Conservation (phyloP, 2,329 filamentous ascomycete species). For the Pestalotiopsis sp. region DNA sequence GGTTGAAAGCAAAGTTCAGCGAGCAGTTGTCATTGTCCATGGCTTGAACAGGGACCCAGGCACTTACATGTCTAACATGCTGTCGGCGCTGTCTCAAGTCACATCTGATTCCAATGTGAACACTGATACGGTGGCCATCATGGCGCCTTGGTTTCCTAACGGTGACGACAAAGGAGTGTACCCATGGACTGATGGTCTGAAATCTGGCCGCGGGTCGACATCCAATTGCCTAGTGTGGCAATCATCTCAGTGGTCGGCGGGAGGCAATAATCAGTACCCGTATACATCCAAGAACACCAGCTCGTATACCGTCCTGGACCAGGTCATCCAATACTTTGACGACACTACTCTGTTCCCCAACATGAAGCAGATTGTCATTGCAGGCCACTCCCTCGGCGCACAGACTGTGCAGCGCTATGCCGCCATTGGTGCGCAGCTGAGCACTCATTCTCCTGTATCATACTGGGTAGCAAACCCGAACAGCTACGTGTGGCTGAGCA, state of each 20-base stretch:
- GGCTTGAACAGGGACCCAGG: slow-evolving; percentile 6
- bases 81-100: slow-evolving; percentile 7
- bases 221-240: neutral
- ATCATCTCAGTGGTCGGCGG: slow-evolving; percentile 10
- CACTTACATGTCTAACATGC: slow-evolving; percentile 12
- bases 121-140: slow-evolving; percentile 5
- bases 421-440: slow-evolving; percentile 9
- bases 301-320: slow-evolving; percentile 8
- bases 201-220: slow-evolving; percentile 5
- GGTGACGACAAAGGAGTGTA: slow-evolving; percentile 6
- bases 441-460: slow-evolving; percentile 1
- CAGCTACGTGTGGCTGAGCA: slow-evolving; percentile 8
- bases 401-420: slow-evolving; percentile 12
- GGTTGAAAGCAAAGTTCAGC: slow-evolving; percentile 6
- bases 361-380: slow-evolving; percentile 12
- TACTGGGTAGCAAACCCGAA: slow-evolving; percentile 11
- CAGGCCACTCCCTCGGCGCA: slow-evolving; percentile 11
- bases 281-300: neutral
- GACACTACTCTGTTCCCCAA: slow-evolving; percentile 7
- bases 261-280: slow-evolving; percentile 13
- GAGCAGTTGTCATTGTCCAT: slow-evolving; percentile 11
- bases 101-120: slow-evolving; percentile 8
- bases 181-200: slow-evolving; percentile 8
- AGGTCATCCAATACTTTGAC: slow-evolving; percentile 12
- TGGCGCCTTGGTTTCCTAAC: slow-evolving; percentile 12